phyloP scores from a whole-genome alignment of 2,329 filamentous ascomycete genomes.

The Clonostachys chloroleuca region DNA sequence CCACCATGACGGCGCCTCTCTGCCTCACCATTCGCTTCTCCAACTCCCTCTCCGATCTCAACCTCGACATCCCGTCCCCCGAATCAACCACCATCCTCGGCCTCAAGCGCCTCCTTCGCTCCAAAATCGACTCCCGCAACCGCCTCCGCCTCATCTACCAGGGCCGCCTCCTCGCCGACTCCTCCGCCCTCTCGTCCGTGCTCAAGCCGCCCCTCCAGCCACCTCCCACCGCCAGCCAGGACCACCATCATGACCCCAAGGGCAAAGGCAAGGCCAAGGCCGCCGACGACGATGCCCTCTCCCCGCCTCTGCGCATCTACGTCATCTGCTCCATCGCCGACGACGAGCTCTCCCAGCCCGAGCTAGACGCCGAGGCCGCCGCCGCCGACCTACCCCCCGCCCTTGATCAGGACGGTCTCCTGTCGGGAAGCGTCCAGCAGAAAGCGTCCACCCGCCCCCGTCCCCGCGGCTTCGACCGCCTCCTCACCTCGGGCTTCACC shows the following conservation, averaged over 20 bases:
- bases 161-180: slow-evolving; percentile 79
- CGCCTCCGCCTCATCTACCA: slow-evolving; percentile 87
- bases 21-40: slow-evolving; percentile 90
- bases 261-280: slow-evolving; percentile 53
- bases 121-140: slow-evolving; percentile 61
- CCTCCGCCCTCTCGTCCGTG: slow-evolving; percentile 60
- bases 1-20: slow-evolving; percentile 36
- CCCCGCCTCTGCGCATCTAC: slow-evolving; percentile 61
- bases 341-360: slow-evolving; percentile 61
- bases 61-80: slow-evolving; percentile 69
- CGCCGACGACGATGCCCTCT: slow-evolving; percentile 59
- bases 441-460: slow-evolving; percentile 21
- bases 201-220: slow-evolving; percentile 61
- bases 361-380: slow-evolving; percentile 65
- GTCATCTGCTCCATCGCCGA: slow-evolving; percentile 92
- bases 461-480: slow-evolving; percentile 77
- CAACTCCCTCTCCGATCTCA: slow-evolving; percentile 75
- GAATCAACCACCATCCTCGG: slow-evolving; percentile 67
- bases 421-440: slow-evolving; percentile 34
- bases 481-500: slow-evolving; percentile 78
- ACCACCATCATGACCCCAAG: slow-evolving; percentile 17
- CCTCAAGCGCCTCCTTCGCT: slow-evolving; percentile 78
- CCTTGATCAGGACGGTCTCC: slow-evolving; percentile 28
- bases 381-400: slow-evolving; percentile 27
- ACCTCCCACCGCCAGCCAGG: slow-evolving; percentile 26